phyloP scores from a whole-genome alignment of 2,329 filamentous ascomycete species.

The Trichoderma pleuroti region DNA sequence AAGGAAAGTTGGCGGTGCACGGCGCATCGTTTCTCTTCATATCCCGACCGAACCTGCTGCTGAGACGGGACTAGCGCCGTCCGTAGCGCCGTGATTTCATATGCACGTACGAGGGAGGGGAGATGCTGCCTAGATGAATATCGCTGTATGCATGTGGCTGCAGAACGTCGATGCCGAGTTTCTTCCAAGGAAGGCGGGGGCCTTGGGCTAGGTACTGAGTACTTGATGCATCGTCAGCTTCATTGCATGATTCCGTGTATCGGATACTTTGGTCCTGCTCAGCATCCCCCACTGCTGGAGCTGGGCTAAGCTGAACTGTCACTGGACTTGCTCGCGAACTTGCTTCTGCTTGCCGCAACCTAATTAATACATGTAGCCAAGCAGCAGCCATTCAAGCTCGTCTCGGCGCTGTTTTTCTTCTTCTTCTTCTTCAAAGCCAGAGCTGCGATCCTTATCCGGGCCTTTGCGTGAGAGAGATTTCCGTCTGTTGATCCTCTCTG shows the following conservation, averaged over 20 bases:
- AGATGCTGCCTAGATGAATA: background rate
- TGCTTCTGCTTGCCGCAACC: background rate
- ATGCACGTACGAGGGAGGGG: background rate
- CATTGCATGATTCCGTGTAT: background rate
- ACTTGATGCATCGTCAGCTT: background rate
- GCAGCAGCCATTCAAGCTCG: background rate
- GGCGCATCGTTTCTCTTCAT: conserved; percentile 16
- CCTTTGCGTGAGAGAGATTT: background rate
- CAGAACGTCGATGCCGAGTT: background rate
- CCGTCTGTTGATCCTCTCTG: background rate
- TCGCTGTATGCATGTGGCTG: background rate
- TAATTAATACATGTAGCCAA: background rate
- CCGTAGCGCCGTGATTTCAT: background rate
- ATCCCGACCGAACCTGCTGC: background rate
- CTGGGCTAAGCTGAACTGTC: conserved; percentile 13
- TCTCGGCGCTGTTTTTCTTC: background rate
- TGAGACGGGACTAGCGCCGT: conserved; percentile 8
- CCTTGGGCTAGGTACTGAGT: background rate
- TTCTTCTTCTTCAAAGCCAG: background rate
- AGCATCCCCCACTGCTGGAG: conserved; percentile 5
- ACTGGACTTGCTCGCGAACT: conserved; percentile 11
- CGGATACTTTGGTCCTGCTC: background rate
- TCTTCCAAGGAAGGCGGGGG: background rate
- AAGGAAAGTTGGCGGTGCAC: conserved; percentile 16
- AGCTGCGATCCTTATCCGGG: background rate